Conservation (phyloP, 1,139 yeast genomes). For the Protomyces inundatus region DNA sequence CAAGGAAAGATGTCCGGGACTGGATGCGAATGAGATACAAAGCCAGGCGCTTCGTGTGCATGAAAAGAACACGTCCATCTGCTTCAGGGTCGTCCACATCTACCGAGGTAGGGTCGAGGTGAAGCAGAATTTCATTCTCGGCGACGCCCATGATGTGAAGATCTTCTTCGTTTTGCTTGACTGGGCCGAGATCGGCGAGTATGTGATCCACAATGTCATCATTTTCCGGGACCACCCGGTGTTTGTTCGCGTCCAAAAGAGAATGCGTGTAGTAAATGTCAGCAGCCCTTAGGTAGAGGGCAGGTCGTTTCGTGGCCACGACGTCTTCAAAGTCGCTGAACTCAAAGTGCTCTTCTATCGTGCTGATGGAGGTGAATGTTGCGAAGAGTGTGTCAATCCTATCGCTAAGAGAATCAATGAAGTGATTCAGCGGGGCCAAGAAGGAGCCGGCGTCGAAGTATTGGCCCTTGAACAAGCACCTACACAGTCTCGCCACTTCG, state of each 20-base stretch:
- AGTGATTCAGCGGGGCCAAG: constrained; percentile 75
- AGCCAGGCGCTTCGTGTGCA: constrained; percentile 77
- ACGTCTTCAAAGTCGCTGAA: constrained; percentile 68
- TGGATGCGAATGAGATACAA: constrained; percentile 78
- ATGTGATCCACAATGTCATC: constrained; percentile 57
- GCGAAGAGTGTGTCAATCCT: constrained; percentile 46
- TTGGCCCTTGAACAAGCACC: constrained; percentile 62
- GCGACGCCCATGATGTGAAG: constrained; percentile 15
- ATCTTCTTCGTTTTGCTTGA: constrained; percentile 42
- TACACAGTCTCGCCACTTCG: constrained; percentile 55
- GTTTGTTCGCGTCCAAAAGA: constrained; percentile 51
- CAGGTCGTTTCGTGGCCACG: constrained; percentile 61
- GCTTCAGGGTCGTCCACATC: constrained; percentile 42
- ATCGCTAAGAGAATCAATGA: constrained; percentile 50
- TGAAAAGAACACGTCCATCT: constrained; percentile 49
- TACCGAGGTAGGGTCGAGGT: constrained; percentile 43
- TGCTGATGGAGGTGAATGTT: constrained; percentile 32
- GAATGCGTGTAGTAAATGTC: constrained; percentile 62
- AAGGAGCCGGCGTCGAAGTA: constrained; percentile 65
- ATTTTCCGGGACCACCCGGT: constrained; percentile 43
- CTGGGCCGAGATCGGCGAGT: constrained; percentile 43
- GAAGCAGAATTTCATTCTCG: constrained; percentile 40
- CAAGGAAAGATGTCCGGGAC: constrained; percentile 63
- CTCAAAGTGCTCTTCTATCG: constrained; percentile 56
- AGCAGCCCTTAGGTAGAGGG: constrained; percentile 55